Evolutionary conservation across 805 yeast genomes (phyloP).

Genomic region (Peterozyma xylosa): DNA sequence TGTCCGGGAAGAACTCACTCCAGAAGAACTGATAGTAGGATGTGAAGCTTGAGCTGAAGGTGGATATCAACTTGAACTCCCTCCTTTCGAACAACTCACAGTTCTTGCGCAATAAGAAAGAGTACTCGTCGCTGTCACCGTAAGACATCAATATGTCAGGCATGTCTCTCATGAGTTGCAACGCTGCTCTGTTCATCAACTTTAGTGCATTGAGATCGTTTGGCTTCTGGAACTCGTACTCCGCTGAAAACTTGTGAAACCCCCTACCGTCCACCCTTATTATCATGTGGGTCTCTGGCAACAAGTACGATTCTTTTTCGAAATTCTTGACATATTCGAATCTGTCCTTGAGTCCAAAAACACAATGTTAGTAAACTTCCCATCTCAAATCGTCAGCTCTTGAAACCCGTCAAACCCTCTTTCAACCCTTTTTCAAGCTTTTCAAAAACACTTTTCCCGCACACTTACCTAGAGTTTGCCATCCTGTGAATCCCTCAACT

Average conservation of each 20-base stretch:
- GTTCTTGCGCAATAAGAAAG: conserved; percentile 60
- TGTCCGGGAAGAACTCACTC: conserved; percentile 48
- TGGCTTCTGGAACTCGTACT: conserved; percentile 77
- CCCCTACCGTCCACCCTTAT: conserved; percentile 91
- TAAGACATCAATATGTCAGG: conserved; percentile 76
- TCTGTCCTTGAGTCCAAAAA: neutral
- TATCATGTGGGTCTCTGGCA: conserved; percentile 78
- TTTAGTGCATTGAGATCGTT: conserved; percentile 72
- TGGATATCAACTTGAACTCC: conserved; percentile 70
- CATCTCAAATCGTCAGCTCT: too few relatives aligned
- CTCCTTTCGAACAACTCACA: conserved; percentile 78
- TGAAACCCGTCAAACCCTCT: too few relatives aligned
- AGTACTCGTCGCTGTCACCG: conserved; percentile 95
- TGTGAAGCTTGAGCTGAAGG: conserved; percentile 77
- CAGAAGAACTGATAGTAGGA: conserved; percentile 68
- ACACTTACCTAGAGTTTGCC: neutral
- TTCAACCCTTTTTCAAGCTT: too few relatives aligned
- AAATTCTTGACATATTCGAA: conserved; percentile 75
- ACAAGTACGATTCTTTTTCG: conserved; percentile 63
- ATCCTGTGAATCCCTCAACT: neutral
- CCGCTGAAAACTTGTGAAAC: conserved; percentile 75
- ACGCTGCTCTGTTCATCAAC: conserved; percentile 80
- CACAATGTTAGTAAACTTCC: too few relatives aligned
- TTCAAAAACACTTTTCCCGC: too few relatives aligned
- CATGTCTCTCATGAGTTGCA: conserved; percentile 50